Evolutionary conservation across 2,329 filamentous ascomycete genomes (phyloP).

Genomic region (Sarocladiaceae sp.): DNA sequence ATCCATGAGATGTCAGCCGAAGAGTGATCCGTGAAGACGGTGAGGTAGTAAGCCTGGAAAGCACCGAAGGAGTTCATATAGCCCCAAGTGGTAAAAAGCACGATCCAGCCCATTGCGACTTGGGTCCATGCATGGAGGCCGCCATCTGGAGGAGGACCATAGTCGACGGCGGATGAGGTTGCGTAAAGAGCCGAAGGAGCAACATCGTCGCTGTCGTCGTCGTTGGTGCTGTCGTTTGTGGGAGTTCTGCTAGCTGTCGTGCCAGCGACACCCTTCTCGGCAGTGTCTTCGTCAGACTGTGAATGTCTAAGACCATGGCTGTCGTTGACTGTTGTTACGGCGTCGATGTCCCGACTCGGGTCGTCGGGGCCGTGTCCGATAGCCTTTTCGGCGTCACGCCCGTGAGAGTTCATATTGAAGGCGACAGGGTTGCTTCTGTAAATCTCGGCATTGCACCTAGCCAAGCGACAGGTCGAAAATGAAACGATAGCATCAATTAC

Average conservation of each 20-base stretch:
- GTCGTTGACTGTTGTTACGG: background rate
- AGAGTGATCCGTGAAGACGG: slow-evolving; percentile 19
- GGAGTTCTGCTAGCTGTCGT: background rate
- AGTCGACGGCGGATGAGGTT: background rate
- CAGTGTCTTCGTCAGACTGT: background rate
- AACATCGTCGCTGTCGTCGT: background rate
- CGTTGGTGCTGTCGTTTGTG: background rate
- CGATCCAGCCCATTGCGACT: slow-evolving; percentile 33
- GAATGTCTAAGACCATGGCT: background rate
- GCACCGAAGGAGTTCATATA: slow-evolving; percentile 42
- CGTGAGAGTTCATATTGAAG: background rate
- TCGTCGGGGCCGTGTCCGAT: background rate
- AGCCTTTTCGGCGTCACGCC: background rate
- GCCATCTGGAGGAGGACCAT: slow-evolving; percentile 20
- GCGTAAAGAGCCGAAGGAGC: background rate
- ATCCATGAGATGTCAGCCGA: slow-evolving; percentile 41
- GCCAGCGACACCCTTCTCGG: background rate
- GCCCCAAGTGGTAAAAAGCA: slow-evolving; percentile 39
- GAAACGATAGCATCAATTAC: background rate
- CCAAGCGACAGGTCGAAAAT: background rate
- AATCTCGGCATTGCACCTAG: background rate
- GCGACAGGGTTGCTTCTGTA: background rate
- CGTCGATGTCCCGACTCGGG: background rate
- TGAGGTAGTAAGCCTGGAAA: slow-evolving; percentile 39
- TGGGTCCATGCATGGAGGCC: slow-evolving; percentile 30